Evolutionary conservation across 768 basidiomycete species (phyloP).

Genomic region (Fomitopsis serialis): DNA sequence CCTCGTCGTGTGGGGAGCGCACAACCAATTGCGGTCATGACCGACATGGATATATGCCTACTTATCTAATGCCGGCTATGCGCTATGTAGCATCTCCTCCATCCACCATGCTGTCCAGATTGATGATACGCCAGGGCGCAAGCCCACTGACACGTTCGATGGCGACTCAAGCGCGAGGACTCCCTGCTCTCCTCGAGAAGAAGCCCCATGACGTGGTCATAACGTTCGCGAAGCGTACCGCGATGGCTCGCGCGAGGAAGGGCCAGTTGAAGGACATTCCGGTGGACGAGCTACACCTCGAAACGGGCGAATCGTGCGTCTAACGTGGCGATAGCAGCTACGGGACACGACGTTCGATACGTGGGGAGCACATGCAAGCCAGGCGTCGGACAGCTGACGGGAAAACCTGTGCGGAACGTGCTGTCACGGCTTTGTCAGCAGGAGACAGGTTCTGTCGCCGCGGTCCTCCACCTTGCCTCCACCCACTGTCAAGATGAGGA

Average conservation of each 20-base stretch:
- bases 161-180: constrained; percentile 37
- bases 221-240: constrained; percentile 84
- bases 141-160: constrained; percentile 18
- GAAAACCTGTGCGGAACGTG: no score
- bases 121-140: constrained; percentile 5
- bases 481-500: no score
- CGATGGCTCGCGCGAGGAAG: constrained; percentile 84
- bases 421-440: no score
- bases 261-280: constrained; percentile 87
- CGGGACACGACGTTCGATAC: no score
- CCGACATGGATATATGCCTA: not conserved
- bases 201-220: constrained; percentile 84
- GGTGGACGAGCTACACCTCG: constrained; percentile 90
- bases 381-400: no score
- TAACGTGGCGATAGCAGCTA: no score
- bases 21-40: constrained; percentile 1
- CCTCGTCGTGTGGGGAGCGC: constrained; percentile 2
- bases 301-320: no score
- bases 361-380: no score
- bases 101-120: constrained; percentile 15
- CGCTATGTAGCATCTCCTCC: not conserved
- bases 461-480: no score
- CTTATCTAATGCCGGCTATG: not conserved
- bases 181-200: constrained; percentile 56
- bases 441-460: no score